A percentile compares a stretch with the other conserved stretches of the same genome.
Evolutionary conservation across 2,329 filamentous ascomycete species (phyloP).

Genomic region (Peltaster fructicola): DNA sequence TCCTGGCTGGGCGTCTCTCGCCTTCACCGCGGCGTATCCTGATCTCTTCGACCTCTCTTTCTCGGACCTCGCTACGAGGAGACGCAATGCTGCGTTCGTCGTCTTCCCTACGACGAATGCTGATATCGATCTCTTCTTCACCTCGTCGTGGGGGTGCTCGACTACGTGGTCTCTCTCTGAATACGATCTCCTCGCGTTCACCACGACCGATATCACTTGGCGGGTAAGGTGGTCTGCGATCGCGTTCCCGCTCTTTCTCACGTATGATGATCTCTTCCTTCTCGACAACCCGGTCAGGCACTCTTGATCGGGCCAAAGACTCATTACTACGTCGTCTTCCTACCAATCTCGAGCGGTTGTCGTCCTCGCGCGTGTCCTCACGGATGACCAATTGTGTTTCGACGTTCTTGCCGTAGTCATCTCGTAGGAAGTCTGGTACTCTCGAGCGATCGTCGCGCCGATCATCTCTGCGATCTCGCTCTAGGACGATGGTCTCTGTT

Average conservation of each 20-base stretch:
- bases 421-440: slow-evolving; percentile 31
- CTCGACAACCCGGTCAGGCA: slow-evolving; percentile 15
- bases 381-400: slow-evolving; percentile 30
- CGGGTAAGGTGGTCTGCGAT: slow-evolving; percentile 12
- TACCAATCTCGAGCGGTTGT: slow-evolving; percentile 13
- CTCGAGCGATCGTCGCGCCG: slow-evolving; percentile 23
- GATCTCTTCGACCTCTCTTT: slow-evolving; percentile 26
- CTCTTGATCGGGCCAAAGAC: slow-evolving; percentile 13
- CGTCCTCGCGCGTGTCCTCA: slow-evolving; percentile 24
- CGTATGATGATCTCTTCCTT: slow-evolving; percentile 28
- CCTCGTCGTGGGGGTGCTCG: slow-evolving; percentile 15
- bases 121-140: slow-evolving; percentile 20
- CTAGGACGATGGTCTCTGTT: slow-evolving; percentile 16
- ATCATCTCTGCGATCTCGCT: too few relatives aligned
- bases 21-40: slow-evolving; percentile 26
- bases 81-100: slow-evolving; percentile 18
- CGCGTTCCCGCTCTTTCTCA: slow-evolving; percentile 13
- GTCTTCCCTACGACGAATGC: slow-evolving; percentile 10
- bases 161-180: slow-evolving; percentile 16
- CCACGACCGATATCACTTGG: slow-evolving; percentile 11
- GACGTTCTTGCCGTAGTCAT: slow-evolving; percentile 28
- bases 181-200: slow-evolving; percentile 22
- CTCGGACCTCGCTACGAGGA: slow-evolving; percentile 13
- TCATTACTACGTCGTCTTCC: slow-evolving; percentile 13
- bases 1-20: slow-evolving; percentile 12